Conservation (phyloP, 371 early-diverging fungal genomes). For the Mortierella sp. region DNA sequence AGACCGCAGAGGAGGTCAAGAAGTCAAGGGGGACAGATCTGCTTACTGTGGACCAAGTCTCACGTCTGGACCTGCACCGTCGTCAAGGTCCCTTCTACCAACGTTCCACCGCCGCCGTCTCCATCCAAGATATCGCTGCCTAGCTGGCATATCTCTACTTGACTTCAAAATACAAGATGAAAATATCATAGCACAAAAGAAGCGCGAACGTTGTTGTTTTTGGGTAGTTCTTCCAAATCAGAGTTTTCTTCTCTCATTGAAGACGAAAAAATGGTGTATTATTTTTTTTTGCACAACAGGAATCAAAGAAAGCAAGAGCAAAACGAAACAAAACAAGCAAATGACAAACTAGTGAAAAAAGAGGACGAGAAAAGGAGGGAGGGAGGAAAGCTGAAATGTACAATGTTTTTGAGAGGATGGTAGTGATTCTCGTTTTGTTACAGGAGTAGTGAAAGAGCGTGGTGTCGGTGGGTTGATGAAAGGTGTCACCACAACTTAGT, state of each 20-base stretch:
- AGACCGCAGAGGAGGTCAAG: conserved; percentile 22
- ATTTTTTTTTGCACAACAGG: conserved; percentile 18
- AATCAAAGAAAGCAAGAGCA: conserved; percentile 15
- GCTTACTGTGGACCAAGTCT: conserved; percentile 37
- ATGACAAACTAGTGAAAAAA: conserved; percentile 8
- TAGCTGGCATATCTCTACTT: neutral
- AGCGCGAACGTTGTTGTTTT: neutral
- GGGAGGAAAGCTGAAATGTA: conserved; percentile 10
- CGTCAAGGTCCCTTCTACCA: conserved; percentile 53
- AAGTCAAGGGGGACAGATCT: conserved; percentile 8
- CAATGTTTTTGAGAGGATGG: conserved; percentile 9
- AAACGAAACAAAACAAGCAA: conserved; percentile 5
- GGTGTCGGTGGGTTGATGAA: neutral
- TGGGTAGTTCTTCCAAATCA: neutral
- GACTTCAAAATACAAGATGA: neutral
- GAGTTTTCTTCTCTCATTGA: neutral
- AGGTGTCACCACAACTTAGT: conserved; percentile 13
- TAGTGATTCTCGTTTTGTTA: neutral
- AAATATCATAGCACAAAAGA: neutral
- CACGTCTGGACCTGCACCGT: conserved; percentile 30
- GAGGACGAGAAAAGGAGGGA: neutral
- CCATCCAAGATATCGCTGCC: conserved; percentile 39
- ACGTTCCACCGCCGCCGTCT: conserved; percentile 50
- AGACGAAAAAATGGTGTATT: neutral
- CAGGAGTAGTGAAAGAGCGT: conserved; percentile 1